These are phyloP conservation scores for Xenoacremonium recifei DNA, from an alignment of 2,329 filamentous ascomycete species.

Conservation along the genomic window DNA sequence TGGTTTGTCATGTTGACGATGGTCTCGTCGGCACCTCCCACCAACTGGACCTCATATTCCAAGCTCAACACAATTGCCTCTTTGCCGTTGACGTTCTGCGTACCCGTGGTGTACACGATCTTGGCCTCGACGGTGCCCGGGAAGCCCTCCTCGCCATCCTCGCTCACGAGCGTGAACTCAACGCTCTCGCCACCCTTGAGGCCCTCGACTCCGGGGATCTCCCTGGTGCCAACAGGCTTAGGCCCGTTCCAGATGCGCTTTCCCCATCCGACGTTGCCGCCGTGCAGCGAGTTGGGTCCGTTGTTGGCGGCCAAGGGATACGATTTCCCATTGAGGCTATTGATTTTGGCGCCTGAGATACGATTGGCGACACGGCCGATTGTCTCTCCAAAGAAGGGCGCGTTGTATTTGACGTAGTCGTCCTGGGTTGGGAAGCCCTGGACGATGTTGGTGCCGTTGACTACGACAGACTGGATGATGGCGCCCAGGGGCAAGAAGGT, in stretches of 20 bases:
- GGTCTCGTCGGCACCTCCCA: constrained; percentile 81
- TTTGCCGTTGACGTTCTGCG: constrained; percentile 59
- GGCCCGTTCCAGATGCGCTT: constrained; percentile 77
- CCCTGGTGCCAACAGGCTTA: constrained; percentile 50
- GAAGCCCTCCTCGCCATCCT: constrained; percentile 85
- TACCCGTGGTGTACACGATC: constrained; percentile 76
- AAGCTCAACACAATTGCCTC: constrained; percentile 73
- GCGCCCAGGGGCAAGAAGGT: constrained; percentile 73
- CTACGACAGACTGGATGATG: constrained; percentile 76
- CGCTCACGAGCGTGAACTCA: constrained; percentile 64
- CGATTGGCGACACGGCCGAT: constrained; percentile 87
- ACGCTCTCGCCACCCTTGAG: constrained; percentile 64
- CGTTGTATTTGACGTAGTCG: constrained; percentile 73
- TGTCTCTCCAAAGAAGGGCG: constrained; percentile 85
- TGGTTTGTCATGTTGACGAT: constrained; percentile 94
- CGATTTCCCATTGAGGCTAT: constrained; percentile 66
- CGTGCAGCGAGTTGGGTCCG: constrained; percentile 72
- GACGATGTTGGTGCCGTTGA: constrained; percentile 82
- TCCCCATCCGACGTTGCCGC: constrained; percentile 74
- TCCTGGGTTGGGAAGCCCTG: constrained; percentile 77
- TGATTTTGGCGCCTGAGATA: constrained; percentile 68
- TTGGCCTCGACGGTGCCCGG: constrained; percentile 79
- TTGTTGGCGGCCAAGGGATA: constrained; percentile 77
- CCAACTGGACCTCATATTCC: constrained; percentile 85
- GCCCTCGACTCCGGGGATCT: constrained; percentile 49